These are phyloP conservation scores for Alternaria triticimaculans DNA, from an alignment of 2,329 filamentous ascomycete species.

Conservation along the genomic window DNA sequence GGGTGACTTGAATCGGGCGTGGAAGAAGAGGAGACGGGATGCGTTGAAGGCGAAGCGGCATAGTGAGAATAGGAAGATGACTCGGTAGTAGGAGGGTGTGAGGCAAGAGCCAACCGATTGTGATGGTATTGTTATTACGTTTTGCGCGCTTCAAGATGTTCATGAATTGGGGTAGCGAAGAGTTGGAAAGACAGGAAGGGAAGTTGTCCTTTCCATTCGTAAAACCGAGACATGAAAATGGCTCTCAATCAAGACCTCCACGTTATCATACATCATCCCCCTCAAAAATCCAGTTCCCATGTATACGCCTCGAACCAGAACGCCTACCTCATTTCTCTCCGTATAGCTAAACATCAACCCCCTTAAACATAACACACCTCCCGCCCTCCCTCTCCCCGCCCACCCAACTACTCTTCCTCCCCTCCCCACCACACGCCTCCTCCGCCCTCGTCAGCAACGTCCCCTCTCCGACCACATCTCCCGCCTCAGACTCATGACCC, in stretches of 20 bases:
- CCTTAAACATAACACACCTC: slow-evolving; percentile 30
- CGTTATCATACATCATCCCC: not conserved
- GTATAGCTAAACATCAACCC: slow-evolving; percentile 18
- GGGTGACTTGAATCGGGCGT: slow-evolving; percentile 56
- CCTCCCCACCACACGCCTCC: slow-evolving; percentile 13
- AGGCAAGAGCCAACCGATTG: not conserved
- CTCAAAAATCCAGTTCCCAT: not conserved
- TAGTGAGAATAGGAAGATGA: slow-evolving; percentile 63
- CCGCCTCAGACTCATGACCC: not conserved
- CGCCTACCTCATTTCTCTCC: too few species aligned
- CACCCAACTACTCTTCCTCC: slow-evolving; percentile 2
- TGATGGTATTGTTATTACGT: not conserved
- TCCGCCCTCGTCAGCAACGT: slow-evolving; percentile 12
- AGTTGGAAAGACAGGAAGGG: not conserved
- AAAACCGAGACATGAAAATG: not conserved
- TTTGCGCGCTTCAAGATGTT: not conserved
- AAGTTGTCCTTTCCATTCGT: not conserved
- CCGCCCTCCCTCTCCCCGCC: slow-evolving; percentile 2
- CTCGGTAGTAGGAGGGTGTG: slow-evolving; percentile 17
- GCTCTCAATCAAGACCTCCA: not conserved
- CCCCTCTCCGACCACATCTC: not conserved
- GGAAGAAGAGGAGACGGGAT: slow-evolving; percentile 64
- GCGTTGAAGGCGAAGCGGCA: slow-evolving; percentile 66
- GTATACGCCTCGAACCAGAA: not conserved
- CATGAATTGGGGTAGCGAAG: not conserved